Base-by-base conservation (phyloP, 2,329 filamentous ascomycete genomes). In the Aspergillus ustus region DNA sequence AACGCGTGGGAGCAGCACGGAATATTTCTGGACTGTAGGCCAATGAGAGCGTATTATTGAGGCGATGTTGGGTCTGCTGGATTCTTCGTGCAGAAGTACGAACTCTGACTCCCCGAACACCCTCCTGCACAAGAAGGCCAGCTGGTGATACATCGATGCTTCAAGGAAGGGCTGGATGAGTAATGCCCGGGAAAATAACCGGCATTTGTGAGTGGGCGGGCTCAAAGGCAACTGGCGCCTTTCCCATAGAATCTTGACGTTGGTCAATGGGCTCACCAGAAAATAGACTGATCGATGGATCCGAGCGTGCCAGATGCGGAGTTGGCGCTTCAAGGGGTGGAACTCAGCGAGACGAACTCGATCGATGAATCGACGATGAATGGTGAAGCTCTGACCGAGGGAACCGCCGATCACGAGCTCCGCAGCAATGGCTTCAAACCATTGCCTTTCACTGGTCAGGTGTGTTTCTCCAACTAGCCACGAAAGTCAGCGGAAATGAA, bases 301-400 rank as follows among this genome's bases (percentile, higher is more conserved):
- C 52, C 15, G 49, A 40, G 59, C 9, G 51, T 49, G 52, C 51
- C 44, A 51, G 20, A 46, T 46, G 52, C 52, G 40, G 59, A 43
- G 17, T 49, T 50, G 50, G 43, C 52, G 45, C 44, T 52, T 45
- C 28, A 31, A 8, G 11, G 15, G 29, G 57, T 53, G 28, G 52
- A 29, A 52, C 48, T 20, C 9, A 7, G 43, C 31, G 43, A 50
- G 46, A 37, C 29, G 46, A 55, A 57, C 48, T n/a, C 52, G 52
- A 60, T 55, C 52, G 48, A 48, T 34, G 28, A 43, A 45, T 45
- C 37, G 46, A 44, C 37, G 48, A 57, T 57, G 55, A 52, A 52
- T 52, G 55, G 37, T 52, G 43, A 55, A 46, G 31, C 44, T 15
- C 15, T 20, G 29, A 43, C 45, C 40, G 34, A 34, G 43, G 37